Evolutionary conservation across 192 early-diverging fungal species (phyloP), one percentile per base, ranked within the genome.

Genomic region (Linderina pennispora): DNA sequence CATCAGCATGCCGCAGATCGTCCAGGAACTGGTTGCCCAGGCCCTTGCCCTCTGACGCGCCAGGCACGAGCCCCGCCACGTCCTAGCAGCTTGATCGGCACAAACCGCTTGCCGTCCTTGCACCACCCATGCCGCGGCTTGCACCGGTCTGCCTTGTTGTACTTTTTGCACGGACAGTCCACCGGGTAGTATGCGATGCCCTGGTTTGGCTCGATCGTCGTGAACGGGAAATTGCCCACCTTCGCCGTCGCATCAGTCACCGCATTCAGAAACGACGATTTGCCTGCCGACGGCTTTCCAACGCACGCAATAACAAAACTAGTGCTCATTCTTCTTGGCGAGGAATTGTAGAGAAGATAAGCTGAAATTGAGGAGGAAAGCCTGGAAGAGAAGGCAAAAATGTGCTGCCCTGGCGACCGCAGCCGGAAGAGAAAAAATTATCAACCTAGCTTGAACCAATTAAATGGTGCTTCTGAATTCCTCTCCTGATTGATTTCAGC

Each of bases 141-240:
- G 48, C 89, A 91, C 23, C 52, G 65, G 3, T 43, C 65, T 8
- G 65, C 26, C 40, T 81, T 75, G 26, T 60, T 58, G 42, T 76
- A 77, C 11, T 48, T 44, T 26, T 62, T 73, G 54, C 89, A 91
- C 0, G 88, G 85, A 50, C 89, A 91, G 21, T 74, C 76, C 3
- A 86, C 53, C 3, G 77, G 79, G 44, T 86, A 78, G 65, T 89
- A 89, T 0, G 81, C 79, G 22, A 90, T 75, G 35, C 85, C 88
- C 43, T 84, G 77, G 65, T 90, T 90, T 14, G 87, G 87, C 44
- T 84, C 80, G 31, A 91, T 91, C 21, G 89, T 91, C 15, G 89
- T 91, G 68, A 91, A 91, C 4, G 89, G 89, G 40, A 80, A 89
- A 55, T 81, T 87, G 31, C 86, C 89, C 15, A 89, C 88, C 48